Base-by-base conservation (phyloP, 257 asterid species). In the Solanum pimpinellifolium region DNA sequence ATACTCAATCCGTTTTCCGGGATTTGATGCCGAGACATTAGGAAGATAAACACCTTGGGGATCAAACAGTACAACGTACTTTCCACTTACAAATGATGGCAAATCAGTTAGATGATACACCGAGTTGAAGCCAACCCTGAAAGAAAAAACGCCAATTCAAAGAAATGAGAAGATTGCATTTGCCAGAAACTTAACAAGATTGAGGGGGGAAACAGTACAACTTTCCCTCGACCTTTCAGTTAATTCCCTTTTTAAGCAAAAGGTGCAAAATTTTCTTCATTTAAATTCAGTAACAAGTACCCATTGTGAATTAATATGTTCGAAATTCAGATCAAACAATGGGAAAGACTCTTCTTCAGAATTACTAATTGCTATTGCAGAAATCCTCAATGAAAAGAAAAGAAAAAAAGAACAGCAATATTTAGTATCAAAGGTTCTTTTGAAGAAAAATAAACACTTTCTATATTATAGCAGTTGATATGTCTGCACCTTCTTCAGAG, bases 101-200 rank as follows among this genome's bases (percentile, higher is more conserved):
- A 96, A 91, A 91, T 96, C 99, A 6, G 99, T 96, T 86, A 96
- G 89, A 92, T 96, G 99, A 94, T 96, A 96, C 73, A 96, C 99
- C 35, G 99, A 95, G 93, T 96, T 95, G 98, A 96, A 96, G 90
- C 99, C 99, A 93, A 96, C 98, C 98, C 99, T 95, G 89, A 85
- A 91, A 90, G 90, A 89, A 52, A 70, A 56, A 85, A 59, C 82
- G 47, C 41, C 88, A 90, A 88, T 42, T 87, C 87, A 81, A 49
- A 81, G 85, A 81, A 41, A 81, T 81, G 35, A 49, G 46, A 7
- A 29, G 69, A 31, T 49, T 81, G 69, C 85, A 80, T 80, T 80
- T 29, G 29, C 46, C 6, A 78, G 69, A 33, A 49, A 49, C 42
- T 80, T 80, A 80, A 49, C 85, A 81, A 49, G 85, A 81, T 49